These are phyloP conservation scores for Cercis canadensis DNA, from an alignment of 306 rosid species.

Conservation along the genomic window DNA sequence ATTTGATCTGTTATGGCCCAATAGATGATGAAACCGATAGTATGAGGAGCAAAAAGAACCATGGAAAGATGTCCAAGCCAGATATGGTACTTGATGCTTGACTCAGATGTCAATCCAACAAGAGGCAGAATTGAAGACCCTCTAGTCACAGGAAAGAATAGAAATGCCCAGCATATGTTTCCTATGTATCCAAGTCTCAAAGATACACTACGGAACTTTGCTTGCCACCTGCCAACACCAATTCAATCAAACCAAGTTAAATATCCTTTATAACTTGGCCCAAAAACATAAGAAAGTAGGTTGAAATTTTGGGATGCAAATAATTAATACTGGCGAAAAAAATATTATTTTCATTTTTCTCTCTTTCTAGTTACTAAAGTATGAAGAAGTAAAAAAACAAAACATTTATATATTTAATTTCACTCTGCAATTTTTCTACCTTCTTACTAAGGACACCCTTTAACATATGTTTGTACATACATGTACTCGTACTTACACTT, in stretches of 20 bases:
- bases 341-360: no score
- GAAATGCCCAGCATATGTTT: slow-evolving; percentile 50
- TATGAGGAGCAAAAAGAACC: slow-evolving; percentile 51
- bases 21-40: slow-evolving; percentile 40
- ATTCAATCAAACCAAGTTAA: no score
- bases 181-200: slow-evolving; percentile 53
- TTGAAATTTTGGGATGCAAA: no score
- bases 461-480: slow-evolving; percentile 32
- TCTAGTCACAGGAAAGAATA: slow-evolving; percentile 62
- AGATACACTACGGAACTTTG: slow-evolving; percentile 45
- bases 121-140: slow-evolving; percentile 59
- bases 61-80: slow-evolving; percentile 60
- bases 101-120: slow-evolving; percentile 60
- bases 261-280: not conserved
- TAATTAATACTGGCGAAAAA: no score
- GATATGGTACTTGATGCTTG: slow-evolving; percentile 59
- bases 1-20: slow-evolving; percentile 56
- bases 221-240: slow-evolving; percentile 56
- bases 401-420: no score
- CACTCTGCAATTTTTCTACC: no score
- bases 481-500: slow-evolving; percentile 37
- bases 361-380: no score
- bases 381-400: no score
- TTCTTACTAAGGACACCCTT: no score
- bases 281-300: no score